Base-by-base conservation (phyloP, 345 rosid genomes). In the Cochlearia excelsa region DNA sequence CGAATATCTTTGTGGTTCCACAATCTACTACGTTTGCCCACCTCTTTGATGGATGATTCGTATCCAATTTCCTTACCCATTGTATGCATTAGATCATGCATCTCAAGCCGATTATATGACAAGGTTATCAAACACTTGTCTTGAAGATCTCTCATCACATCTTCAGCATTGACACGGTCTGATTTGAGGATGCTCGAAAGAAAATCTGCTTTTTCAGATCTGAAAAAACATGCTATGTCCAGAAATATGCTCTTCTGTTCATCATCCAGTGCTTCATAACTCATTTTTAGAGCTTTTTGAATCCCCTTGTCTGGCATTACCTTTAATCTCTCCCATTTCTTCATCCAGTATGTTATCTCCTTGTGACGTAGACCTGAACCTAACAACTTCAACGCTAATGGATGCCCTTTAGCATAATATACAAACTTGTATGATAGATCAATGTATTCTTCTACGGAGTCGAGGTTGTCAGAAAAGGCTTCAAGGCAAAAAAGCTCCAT, bases 221-320 rank as follows among this genome's bases (percentile, higher is more conserved):
- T 71, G 5, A 75, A 75, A 59, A 77, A 77, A 37, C 78, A 75
- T 26, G 79, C 78, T 46, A 75, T 61, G 49, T 78, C 82, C 2
- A 75, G 63, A 75, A 78, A 80, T 4, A 78, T 51, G 29, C 30
- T 44, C 46, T 65, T 52, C 3, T 65, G 62, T 54, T 69, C 46
- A 2, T 41, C n/a, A 0, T 28, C 27, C 4, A 80, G 63, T 2
- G 67, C 75, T 45, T 78, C 75, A 10, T 65, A 78, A 37, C 84
- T 75, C 51, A 75, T 54, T 47, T 50, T 66, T 39, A 78, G 16
- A 0, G 68, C 54, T 4, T 59, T 48, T 1, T 26, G 55, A 44
- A 80, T 71, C 26, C 70, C 51, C 2, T 45, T 55, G 5, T 70
- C 44, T 26, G 73, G 72, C 3, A 35, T 52, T 54, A 1, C 54